phyloP scores from a whole-genome alignment of 2,329 filamentous ascomycete species.

The Nothomitra cinnamomea region DNA sequence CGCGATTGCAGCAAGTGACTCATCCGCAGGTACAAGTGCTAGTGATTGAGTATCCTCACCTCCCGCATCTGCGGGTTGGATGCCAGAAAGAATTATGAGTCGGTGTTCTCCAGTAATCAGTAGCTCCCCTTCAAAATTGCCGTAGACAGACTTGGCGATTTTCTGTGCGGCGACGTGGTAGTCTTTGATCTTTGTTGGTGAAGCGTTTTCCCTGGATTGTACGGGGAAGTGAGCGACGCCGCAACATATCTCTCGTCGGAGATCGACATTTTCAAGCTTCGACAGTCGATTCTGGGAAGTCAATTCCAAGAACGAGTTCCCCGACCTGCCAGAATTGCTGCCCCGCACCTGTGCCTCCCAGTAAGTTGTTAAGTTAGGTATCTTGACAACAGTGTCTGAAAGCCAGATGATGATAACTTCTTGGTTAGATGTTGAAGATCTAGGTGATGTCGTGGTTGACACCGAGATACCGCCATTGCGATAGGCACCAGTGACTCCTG shows the following conservation, averaged over 20 bases:
- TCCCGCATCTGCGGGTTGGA: conserved; percentile 16
- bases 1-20: conserved; percentile 12
- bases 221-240: not conserved
- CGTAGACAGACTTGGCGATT: conserved; percentile 15
- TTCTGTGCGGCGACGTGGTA: conserved; percentile 26
- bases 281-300: not conserved
- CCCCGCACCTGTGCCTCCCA: conserved; percentile 5
- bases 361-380: conserved; percentile 3
- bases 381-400: conserved; percentile 3
- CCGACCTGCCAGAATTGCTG: not conserved
- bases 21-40: not conserved
- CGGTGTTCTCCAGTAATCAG: conserved; percentile 28
- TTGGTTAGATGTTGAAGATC: conserved; percentile 20
- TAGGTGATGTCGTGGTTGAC: conserved; percentile 11
- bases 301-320: conserved; percentile 4
- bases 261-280: conserved; percentile 2
- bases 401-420: conserved; percentile 18
- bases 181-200: conserved; percentile 26
- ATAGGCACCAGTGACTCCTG: conserved; percentile 14
- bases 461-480: conserved; percentile 27
- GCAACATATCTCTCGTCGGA: not conserved
- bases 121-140: conserved; percentile 18
- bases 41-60: conserved; percentile 14
- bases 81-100: conserved; percentile 23
- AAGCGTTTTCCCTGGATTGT: conserved; percentile 9